Evolutionary conservation across 169 alveolate species (phyloP).

Genomic region (Plasmodium knowlesi): DNA sequence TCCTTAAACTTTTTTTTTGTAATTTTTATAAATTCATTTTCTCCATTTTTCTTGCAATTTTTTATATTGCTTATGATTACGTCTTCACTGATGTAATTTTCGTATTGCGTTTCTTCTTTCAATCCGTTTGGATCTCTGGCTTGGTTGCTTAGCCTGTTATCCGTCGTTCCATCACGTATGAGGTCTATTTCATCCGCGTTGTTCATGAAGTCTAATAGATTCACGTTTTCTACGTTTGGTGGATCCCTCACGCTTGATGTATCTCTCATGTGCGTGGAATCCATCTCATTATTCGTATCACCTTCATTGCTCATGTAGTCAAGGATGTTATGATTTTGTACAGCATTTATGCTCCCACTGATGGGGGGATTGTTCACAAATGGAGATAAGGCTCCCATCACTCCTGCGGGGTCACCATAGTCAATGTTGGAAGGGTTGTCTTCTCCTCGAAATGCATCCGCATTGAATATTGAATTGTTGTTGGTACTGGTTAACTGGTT

Average conservation of each 20-base stretch:
- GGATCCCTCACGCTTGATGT: neutral
- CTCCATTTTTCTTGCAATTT: slow-evolving; percentile 36
- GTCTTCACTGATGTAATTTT: slow-evolving; percentile 50
- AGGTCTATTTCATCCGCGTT: neutral
- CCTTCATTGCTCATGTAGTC: slow-evolving; percentile 18
- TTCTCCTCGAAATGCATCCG: neutral
- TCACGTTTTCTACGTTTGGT: neutral
- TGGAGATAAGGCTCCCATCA: neutral
- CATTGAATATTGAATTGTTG: neutral
- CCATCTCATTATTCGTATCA: neutral
- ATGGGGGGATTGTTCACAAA: neutral
- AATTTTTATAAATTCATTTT: slow-evolving; percentile 55
- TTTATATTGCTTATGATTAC: slow-evolving; percentile 47
- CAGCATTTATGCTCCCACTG: neutral
- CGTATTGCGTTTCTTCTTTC: slow-evolving; percentile 33
- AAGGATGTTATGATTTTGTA: slow-evolving; percentile 28
- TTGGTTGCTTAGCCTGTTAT: neutral
- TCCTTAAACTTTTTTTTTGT: slow-evolving; percentile 43
- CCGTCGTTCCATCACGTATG: neutral
- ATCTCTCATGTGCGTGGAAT: neutral
- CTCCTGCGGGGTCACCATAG: neutral
- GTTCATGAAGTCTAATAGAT: neutral
- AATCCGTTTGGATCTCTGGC: neutral
- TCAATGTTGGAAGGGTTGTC: neutral
- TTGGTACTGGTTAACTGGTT: neutral